These are phyloP conservation scores for Glycine soja DNA, from an alignment of 306 rosid genomes.

Conservation along the genomic window DNA sequence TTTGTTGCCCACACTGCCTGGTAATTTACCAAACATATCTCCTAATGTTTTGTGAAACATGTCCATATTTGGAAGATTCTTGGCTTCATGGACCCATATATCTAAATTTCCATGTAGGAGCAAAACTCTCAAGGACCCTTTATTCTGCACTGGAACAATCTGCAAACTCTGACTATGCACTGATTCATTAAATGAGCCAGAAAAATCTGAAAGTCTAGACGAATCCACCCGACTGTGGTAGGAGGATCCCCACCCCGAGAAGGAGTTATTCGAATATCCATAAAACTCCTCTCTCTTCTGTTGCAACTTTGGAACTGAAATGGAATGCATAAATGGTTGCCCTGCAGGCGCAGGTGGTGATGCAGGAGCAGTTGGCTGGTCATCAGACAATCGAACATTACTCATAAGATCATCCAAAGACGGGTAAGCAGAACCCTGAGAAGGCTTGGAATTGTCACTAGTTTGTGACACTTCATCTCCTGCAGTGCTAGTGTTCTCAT, in stretches of 20 bases:
- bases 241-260: constrained; percentile 62
- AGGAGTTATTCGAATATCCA: constrained; percentile 65
- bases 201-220: constrained; percentile 46
- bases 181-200: constrained; percentile 66
- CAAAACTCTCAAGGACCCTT: constrained; percentile 81
- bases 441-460: constrained; percentile 46
- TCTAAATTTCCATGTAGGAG: constrained; percentile 93
- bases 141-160: constrained; percentile 68
- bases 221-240: constrained; percentile 47
- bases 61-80: constrained; percentile 92
- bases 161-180: constrained; percentile 60
- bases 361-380: constrained; percentile 55
- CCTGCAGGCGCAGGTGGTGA: constrained; percentile 55
- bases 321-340: constrained; percentile 50
- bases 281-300: constrained; percentile 65
- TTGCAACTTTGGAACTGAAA: constrained; percentile 56
- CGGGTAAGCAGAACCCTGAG: constrained; percentile 57
- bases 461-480: constrained; percentile 43
- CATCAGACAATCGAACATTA: constrained; percentile 63
- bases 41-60: constrained; percentile 91
- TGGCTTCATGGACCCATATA: constrained; percentile 79
- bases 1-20: constrained; percentile 73
- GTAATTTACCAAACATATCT: constrained; percentile 71
- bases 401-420: constrained; percentile 67
- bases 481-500: constrained; percentile 45